Evolutionary conservation across 345 rosid species (phyloP), one percentile per base, ranked within the genome.

Genomic region (Citrus medica): DNA sequence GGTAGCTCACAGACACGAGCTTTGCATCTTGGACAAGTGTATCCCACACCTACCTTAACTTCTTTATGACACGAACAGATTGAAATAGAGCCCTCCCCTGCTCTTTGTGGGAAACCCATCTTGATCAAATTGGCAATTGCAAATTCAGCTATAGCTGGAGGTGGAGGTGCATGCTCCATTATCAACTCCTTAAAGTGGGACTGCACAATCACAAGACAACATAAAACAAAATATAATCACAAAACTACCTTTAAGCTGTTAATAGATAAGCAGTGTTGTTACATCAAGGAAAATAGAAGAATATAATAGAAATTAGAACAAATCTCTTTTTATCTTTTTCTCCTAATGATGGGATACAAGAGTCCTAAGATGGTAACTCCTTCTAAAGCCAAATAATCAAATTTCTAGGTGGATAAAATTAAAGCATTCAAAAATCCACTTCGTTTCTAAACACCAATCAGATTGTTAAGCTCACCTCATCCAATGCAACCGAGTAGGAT

Each of bases 21-120:
- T 86, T 88, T 92, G 84, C 98, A 96, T 88, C 97, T 91, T 0
- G 99, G 98, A 83, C 99, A 93, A 78, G 90, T 90, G 78, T 92
- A 95, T 9, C 98, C 97, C 82, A 89, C 89, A 63, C 97, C 93
- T 32, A 86, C 86, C 85, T 89, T 93, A 69, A 89, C 97, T 82
- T 95, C 99, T 81, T 90, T 94, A 82, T 95, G 99, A 85, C 99
- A 95, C 8, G 92, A 88, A 83, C 98, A 95, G 3, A 94, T 94
- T 21, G 97, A 85, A 68, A 90, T 82, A 67, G 94, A 91, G 78
- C 90, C 85, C 83, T 96, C 97, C 13, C 94, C 94, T 7, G 90
- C 94, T 83, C 97, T 90, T 79, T 91, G 97, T 59, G 97, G 97
- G 88, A 96, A 94, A 76, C 97, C 98, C 97, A 94, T 96, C 84